These are phyloP conservation scores for Fusarium concolor DNA, from an alignment of 2,329 filamentous ascomycete genomes.

Conservation along the genomic window DNA sequence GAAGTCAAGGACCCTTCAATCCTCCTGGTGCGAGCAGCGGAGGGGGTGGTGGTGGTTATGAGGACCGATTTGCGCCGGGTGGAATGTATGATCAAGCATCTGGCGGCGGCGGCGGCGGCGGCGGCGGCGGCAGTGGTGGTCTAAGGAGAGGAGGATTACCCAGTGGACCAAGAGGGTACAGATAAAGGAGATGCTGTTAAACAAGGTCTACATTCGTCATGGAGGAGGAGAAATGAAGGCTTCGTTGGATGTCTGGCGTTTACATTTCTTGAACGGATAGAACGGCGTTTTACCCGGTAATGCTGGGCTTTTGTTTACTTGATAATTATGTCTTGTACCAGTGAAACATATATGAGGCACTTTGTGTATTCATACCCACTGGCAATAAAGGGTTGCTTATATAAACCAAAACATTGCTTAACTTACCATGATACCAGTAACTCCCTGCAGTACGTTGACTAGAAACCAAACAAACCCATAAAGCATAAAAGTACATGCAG, in stretches of 20 bases:
- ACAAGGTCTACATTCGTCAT: neutral
- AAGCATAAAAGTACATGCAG: constrained; percentile 30
- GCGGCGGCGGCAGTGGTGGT: constrained; percentile 39
- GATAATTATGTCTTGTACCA: neutral
- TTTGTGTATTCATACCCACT: constrained; percentile 8
- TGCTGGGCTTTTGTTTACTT: constrained; percentile 23
- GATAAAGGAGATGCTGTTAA: constrained; percentile 37
- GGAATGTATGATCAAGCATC: constrained; percentile 58
- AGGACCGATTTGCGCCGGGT: constrained; percentile 60
- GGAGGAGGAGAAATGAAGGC: neutral
- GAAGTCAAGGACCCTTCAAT: constrained; percentile 59
- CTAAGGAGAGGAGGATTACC: constrained; percentile 57
- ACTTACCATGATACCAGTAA: constrained; percentile 15
- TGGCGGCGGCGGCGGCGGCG: constrained; percentile 50
- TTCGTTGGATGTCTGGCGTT: constrained; percentile 29
- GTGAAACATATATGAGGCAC: neutral
- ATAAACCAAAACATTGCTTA: constrained; percentile 1
- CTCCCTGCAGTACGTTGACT: constrained; percentile 26
- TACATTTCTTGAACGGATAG: constrained; percentile 34
- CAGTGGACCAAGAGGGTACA: constrained; percentile 58
- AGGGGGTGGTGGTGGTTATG: constrained; percentile 54
- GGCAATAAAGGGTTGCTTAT: neutral
- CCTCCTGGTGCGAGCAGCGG: constrained; percentile 53
- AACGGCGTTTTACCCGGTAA: constrained; percentile 42
- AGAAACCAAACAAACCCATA: constrained; percentile 1